Evolutionary conservation across 1,284 basidiomycete species (phyloP), one percentile per base, ranked within the genome.

Genomic region (Rhodotorula mucilaginosa): DNA sequence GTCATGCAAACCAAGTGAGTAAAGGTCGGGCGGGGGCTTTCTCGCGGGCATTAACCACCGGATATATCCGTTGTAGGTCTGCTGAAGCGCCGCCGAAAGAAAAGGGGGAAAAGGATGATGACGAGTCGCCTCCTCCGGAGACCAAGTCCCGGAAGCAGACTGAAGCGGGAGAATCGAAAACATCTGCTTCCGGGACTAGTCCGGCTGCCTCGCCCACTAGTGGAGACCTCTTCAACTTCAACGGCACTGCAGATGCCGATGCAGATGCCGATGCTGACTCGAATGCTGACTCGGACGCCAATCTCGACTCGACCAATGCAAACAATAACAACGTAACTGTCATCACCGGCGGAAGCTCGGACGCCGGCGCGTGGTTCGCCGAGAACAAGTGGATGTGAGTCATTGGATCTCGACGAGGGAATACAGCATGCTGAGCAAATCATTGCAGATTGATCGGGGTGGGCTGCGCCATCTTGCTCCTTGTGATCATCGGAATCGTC

Each of bases 311-410:
- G 26, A 61, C 39, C 31, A 65, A 64, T 56, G 47, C 58, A 0
- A 71, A 71, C 57, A 58, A 44, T 13, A 71, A 71, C 31, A 56
- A 39, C n/a, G 64, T 68, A 8, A 58, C 64, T 5, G 64, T 68
- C 23, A 58, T 56, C 4, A 2, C 54, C 26, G 54, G 26, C 15
- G 54, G 26, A 16, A 8, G 65, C 23, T n/a, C 44, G 13, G 34
- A 59, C 6, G 4, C 65, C 18, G 46, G 51, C 34, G 44, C 15
- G 49, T 72, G 70, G 70, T 13, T 64, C 3, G 39, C 59, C 1
- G 60, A 72, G 18, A 68, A 72, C 70, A 68, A 65, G 26, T 68
- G 62, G 62, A 64, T 64, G 70, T 68, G 39, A 56, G 70, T 31
- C 16, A 10, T 29, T 8, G 10, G 12, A 5, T 19, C 29, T 58